A percentile compares a stretch with the other conserved stretches of the same genome.
Evolutionary conservation across 257 asterid species (phyloP).

Genomic region (Nicotiana obtusifolia): DNA sequence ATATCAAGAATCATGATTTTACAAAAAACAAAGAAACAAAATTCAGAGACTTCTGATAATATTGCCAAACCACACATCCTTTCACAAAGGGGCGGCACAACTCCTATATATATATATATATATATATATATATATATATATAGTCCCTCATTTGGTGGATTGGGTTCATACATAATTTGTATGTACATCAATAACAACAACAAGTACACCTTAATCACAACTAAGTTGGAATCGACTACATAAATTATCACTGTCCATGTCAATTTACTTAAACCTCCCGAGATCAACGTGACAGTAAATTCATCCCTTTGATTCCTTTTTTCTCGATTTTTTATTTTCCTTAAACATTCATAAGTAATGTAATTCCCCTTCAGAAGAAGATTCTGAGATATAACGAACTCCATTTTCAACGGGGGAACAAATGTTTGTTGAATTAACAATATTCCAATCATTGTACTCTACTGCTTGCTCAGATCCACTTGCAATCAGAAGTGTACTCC

Average conservation of each 20-base stretch:
- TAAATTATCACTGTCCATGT: background rate
- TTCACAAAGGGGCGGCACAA: background rate
- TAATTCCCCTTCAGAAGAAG: constrained; percentile 21
- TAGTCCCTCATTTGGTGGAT: background rate
- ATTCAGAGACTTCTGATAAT: background rate
- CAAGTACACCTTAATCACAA: background rate
- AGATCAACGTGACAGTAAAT: background rate
- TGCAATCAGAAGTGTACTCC: constrained; percentile 9
- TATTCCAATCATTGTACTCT: constrained; percentile 15
- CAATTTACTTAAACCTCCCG: background rate
- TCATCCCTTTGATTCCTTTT: background rate
- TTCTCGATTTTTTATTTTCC: background rate
- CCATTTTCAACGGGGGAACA: constrained; percentile 2
- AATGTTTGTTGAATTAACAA: background rate
- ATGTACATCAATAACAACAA: background rate
- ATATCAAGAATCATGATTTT: background rate
- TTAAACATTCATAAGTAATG: background rate
- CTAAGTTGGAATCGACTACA: background rate
- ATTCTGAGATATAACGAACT: constrained; percentile 15
- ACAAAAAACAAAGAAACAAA: background rate
- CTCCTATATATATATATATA: background rate
- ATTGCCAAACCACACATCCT: constrained; percentile 11
- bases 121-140: background rate
- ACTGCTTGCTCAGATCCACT: constrained; percentile 17
- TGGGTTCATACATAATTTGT: background rate